A percentile compares a stretch with the other conserved stretches of the same genome.
Evolutionary conservation across 768 basidiomycete species (phyloP).

Genomic region (Termitomyces sp.): DNA sequence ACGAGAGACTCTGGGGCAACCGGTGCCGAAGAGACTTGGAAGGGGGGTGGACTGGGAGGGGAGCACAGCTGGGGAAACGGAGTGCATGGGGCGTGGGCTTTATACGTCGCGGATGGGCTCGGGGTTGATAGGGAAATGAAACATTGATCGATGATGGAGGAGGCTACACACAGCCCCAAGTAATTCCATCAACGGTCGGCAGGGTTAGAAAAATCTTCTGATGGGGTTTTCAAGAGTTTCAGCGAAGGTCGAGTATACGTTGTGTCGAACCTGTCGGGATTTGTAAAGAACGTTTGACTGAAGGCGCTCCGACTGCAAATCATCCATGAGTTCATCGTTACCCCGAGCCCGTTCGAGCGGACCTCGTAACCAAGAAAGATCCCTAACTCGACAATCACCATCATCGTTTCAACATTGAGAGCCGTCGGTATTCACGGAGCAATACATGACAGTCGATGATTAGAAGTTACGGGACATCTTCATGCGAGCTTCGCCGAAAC

Average conservation of each 20-base stretch:
- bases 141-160: background rate
- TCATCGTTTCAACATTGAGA: background rate
- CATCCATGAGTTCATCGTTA: too few species aligned
- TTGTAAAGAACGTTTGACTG: background rate
- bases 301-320: background rate
- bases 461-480: background rate
- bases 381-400: background rate
- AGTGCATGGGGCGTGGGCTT: background rate
- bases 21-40: constrained; percentile 21
- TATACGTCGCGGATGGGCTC: constrained; percentile 2
- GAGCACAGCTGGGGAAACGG: constrained; percentile 19
- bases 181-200: background rate
- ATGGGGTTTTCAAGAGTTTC: background rate
- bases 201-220: background rate
- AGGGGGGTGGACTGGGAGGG: constrained; percentile 8
- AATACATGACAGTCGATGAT: background rate
- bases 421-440: background rate
- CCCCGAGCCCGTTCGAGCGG: background rate
- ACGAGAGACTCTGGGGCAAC: constrained; percentile 19
- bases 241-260: background rate
- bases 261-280: background rate
- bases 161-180: background rate
- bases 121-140: constrained; percentile 10
- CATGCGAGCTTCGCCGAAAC: constrained; percentile 49
- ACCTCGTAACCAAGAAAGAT: background rate